A percentile compares a stretch with the other conserved stretches of the same genome.
Conservation (phyloP, 2,329 filamentous ascomycete species). For the Taxawa tesnikishii region DNA sequence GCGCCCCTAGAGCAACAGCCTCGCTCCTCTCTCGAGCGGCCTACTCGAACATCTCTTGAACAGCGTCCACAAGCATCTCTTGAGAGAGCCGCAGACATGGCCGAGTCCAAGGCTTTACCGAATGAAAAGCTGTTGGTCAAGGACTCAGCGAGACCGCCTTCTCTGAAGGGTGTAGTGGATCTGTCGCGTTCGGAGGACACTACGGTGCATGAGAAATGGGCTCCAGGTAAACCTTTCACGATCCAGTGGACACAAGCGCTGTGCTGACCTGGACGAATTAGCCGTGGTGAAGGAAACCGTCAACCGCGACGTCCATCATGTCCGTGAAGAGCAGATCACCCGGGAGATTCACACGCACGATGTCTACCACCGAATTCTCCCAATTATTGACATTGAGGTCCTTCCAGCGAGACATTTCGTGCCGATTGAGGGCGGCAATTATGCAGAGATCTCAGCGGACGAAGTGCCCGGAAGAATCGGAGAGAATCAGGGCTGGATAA, state of each 20-base stretch:
- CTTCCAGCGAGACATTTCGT: slow-evolving; percentile 41
- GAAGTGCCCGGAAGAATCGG: slow-evolving; percentile 21
- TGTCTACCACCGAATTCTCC: slow-evolving; percentile 39
- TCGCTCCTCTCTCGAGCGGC: too few species aligned
- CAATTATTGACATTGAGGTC: slow-evolving; percentile 40
- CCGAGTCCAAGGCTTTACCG: not conserved
- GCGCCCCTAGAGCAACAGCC: too few species aligned
- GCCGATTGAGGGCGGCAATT: slow-evolving; percentile 19
- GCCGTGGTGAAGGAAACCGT: slow-evolving; percentile 40
- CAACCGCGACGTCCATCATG: slow-evolving; percentile 29
- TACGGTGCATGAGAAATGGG: slow-evolving; percentile 22
- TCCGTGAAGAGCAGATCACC: slow-evolving; percentile 34
- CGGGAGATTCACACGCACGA: slow-evolving; percentile 44
- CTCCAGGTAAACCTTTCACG: slow-evolving; percentile 22
- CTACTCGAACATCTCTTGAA: too few species aligned
- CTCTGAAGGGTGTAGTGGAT: slow-evolving; percentile 19
- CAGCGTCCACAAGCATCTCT: too few species aligned
- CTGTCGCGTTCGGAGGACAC: slow-evolving; percentile 26
- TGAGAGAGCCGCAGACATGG: not conserved
- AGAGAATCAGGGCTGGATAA: slow-evolving; percentile 16
- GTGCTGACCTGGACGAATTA: slow-evolving; percentile 10
- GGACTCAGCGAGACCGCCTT: slow-evolving; percentile 7
- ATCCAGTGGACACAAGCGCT: too few species aligned
- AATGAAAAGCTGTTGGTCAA: slow-evolving; percentile 1
- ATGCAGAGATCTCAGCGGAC: slow-evolving; percentile 34